Evolutionary conservation across 805 yeast genomes (phyloP), one percentile per base, ranked within the genome.

Genomic region (Candida glaebosa): DNA sequence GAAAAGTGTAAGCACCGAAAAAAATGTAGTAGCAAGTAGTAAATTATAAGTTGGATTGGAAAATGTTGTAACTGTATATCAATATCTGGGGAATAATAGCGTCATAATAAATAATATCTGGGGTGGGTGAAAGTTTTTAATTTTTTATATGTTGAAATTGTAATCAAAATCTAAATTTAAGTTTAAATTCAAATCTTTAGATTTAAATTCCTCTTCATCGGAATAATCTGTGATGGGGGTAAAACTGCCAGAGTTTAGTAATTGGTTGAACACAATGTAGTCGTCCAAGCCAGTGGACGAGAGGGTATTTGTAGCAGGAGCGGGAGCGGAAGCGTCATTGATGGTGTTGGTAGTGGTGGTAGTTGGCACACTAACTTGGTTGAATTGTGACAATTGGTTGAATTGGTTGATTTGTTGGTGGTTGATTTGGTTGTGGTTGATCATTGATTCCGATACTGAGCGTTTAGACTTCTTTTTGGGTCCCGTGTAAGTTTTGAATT

Each of bases 231-330:
- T 51, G 8, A 46, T 42, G 34, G 63, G 60, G 14, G 61, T 48
- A 36, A 37, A 53, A 34, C 45, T 46, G n/a, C 38, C 42, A 16
- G 41, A 34, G 37, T 39, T 36, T 17, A 42, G 19, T 10, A 58
- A 42, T 49, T 60, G 64, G 42, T 54, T 56, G 32, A 61, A 48
- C 35, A 47, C 46, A 61, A 60, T 54, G 39, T 60, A 56, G 34
- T 58, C 65, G 26, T 61, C 66, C 26, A 61, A 53, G n/a, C 52
- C 57, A 35, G 38, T 25, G 12, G 38, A 34, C 20, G 37, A 35
- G 32, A 40, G 43, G 26, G 40, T 40, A 24, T 34, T 38, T 32
- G 40, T 39, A 12, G 33, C 24, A n/a, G 39, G 31, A 30, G 16
- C n/a, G n/a, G n/a, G n/a, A n/a, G n/a, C n/a, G n/a, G n/a, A n/a